Conservation (phyloP, 257 asterid species). For the Fraxinus cuspidata region DNA sequence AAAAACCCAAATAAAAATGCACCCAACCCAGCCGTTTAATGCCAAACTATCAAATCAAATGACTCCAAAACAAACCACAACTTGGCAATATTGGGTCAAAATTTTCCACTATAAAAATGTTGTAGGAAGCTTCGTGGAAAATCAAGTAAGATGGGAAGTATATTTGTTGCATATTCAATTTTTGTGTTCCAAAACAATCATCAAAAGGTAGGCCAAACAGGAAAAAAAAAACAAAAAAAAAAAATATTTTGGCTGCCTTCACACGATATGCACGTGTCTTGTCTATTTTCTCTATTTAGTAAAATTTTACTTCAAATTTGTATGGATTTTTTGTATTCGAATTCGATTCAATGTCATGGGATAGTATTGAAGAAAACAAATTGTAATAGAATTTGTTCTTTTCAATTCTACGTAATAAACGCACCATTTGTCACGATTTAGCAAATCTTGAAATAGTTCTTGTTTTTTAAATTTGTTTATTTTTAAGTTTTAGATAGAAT, state of each 20-base stretch:
- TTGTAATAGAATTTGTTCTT: too few relatives aligned
- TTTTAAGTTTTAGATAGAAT: too few relatives aligned
- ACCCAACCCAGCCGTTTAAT: too few relatives aligned
- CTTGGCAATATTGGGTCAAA: not conserved
- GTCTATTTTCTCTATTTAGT: not conserved
- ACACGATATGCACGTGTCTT: not conserved
- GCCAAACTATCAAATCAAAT: not conserved
- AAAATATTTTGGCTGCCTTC: not conserved
- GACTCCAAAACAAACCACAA: not conserved
- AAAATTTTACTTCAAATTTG: not conserved
- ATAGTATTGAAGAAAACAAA: not conserved
- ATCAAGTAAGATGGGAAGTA: not conserved
- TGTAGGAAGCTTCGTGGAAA: not conserved
- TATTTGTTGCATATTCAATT: not conserved
- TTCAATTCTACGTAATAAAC: too few relatives aligned
- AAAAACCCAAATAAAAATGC: too few relatives aligned
- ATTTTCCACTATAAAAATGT: not conserved
- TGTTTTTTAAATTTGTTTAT: not conserved
- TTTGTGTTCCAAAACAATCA: not conserved
- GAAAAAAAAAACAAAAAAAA: not conserved
- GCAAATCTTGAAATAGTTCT: too few relatives aligned
- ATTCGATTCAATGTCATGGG: not conserved
- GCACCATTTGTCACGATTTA: too few relatives aligned
- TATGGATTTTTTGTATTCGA: not conserved
- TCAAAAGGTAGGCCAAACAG: not conserved